Base-by-base conservation (phyloP, 2,329 filamentous ascomycete genomes). In the Aureobasidium sp. region DNA sequence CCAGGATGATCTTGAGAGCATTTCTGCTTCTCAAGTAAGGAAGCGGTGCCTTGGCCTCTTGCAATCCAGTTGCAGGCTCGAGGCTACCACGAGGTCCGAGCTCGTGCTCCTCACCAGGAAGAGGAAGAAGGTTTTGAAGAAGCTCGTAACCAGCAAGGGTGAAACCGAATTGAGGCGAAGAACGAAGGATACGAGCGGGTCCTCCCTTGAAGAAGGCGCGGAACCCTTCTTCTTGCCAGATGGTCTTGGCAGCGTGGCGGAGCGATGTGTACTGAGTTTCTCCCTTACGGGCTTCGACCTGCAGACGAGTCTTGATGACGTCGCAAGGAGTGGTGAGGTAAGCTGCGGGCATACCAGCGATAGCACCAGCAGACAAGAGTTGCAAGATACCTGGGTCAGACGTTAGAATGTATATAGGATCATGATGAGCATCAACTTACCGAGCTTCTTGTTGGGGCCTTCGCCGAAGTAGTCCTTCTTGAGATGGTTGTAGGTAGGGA, bases 201-300 rank as follows among this genome's bases (percentile, higher is more conserved):
- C 94, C 94, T 68, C 94, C 94, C 82, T 97, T 97, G 87, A 97
- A 99, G 82, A 99, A 99, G 29, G 94, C 94, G 66, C 83, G 85
- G 83, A 97, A 93, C 12, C 94, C 94, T 77, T 99, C 94, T 74
- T 97, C 90, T 74, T 87, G 86, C 79, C 82, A 87, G 70, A 99
- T 89, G 15, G 90, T 96, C 69, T 77, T 77, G 41, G 94, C 94
- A 60, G 87, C 90, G 77, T 99, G 91, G 62, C 91, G 85, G 52
- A 99, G 83, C 51, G 89, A 90, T 45, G 85, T 94, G 81, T 99
- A 99, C 53, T 83, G 82, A 3, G 87, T 87, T 70, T 99, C 93
- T 66, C 94, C 94, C 81, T 97, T 97, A 67, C 94, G 89, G 25
- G 93, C 92, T 77, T 99, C 94, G 63, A 99, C 94, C 76, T 99